Evolutionary conservation across 352 stramenopile genomes (phyloP).

Genomic region (Pythium apleroticum): DNA sequence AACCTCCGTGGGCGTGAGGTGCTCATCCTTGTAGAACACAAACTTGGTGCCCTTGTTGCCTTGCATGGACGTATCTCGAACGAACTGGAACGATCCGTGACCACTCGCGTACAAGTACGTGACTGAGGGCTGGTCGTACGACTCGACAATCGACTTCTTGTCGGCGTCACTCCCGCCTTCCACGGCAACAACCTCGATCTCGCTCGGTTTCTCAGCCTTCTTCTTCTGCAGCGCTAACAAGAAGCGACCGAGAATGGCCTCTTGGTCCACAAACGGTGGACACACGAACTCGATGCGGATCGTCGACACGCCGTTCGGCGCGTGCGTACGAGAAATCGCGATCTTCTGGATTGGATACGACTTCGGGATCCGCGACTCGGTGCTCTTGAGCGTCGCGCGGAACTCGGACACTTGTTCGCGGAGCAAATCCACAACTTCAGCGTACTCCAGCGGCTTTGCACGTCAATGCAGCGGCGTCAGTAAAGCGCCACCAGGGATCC

Average conservation of each 20-base stretch:
- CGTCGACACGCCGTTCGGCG: slow-evolving; percentile 79
- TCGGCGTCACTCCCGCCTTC: slow-evolving; percentile 23
- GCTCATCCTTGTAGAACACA: slow-evolving; percentile 88
- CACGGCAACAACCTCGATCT: slow-evolving; percentile 66
- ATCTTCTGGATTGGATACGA: slow-evolving; percentile 84
- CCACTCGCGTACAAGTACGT: slow-evolving; percentile 74
- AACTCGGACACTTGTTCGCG: slow-evolving; percentile 79
- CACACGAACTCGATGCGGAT: slow-evolving; percentile 85
- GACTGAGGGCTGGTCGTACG: slow-evolving; percentile 68
- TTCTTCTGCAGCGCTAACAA: slow-evolving; percentile 52
- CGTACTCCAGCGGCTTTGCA: slow-evolving; percentile 59
- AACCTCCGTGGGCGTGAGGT: slow-evolving; percentile 62
- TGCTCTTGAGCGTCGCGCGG: slow-evolving; percentile 67
- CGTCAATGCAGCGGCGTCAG: background rate
- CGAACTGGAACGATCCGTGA: slow-evolving; percentile 82
- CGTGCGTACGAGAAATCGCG: slow-evolving; percentile 71
- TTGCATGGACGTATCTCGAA: slow-evolving; percentile 52
- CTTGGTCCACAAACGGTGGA: slow-evolving; percentile 71
- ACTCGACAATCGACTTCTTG: slow-evolving; percentile 63
- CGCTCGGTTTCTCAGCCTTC: slow-evolving; percentile 26
- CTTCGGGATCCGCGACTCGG: slow-evolving; percentile 70
- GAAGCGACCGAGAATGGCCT: slow-evolving; percentile 72
- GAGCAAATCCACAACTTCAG: slow-evolving; percentile 63
- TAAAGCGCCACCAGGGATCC: background rate
- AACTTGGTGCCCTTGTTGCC: slow-evolving; percentile 49